Conservation (phyloP, 208 protist species). For the Wallacemonas rigidus region DNA sequence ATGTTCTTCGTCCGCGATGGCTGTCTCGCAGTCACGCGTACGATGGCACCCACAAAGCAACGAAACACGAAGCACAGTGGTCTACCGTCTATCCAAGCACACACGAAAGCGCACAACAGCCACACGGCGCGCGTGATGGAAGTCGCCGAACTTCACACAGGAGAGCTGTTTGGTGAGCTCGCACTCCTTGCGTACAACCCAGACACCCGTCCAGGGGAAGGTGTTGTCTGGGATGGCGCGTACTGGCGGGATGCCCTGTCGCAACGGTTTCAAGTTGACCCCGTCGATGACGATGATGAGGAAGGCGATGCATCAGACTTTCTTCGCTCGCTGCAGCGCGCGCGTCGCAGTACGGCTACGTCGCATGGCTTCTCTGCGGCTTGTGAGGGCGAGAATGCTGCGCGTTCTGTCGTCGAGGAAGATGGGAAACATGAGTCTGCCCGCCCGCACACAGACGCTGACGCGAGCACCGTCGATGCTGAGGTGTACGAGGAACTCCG, state of each 20-base stretch:
- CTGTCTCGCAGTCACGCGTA: conserved; percentile 46
- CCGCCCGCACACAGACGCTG: neutral
- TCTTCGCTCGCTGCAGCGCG: neutral
- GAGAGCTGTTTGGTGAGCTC: conserved; percentile 79
- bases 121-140: conserved; percentile 45
- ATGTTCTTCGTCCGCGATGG: conserved; percentile 74
- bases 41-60: conserved; percentile 19
- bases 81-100: no score
- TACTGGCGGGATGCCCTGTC: conserved; percentile 63
- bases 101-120: no score
- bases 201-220: conserved; percentile 57
- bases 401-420: conserved; percentile 6
- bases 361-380: conserved; percentile 14
- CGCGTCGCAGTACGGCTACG: conserved; percentile 7
- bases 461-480: neutral
- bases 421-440: neutral
- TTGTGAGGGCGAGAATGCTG: neutral
- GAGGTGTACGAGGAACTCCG: conserved; percentile 20
- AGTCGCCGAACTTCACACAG: conserved; percentile 47
- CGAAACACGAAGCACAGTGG: neutral
- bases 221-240: conserved; percentile 43
- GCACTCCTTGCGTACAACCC: conserved; percentile 61
- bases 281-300: conserved; percentile 17
- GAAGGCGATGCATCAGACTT: conserved; percentile 7
- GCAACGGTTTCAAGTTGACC: conserved; percentile 17